Base-by-base conservation (phyloP, 345 rosid species). In the Cardamine resedifolia region DNA sequence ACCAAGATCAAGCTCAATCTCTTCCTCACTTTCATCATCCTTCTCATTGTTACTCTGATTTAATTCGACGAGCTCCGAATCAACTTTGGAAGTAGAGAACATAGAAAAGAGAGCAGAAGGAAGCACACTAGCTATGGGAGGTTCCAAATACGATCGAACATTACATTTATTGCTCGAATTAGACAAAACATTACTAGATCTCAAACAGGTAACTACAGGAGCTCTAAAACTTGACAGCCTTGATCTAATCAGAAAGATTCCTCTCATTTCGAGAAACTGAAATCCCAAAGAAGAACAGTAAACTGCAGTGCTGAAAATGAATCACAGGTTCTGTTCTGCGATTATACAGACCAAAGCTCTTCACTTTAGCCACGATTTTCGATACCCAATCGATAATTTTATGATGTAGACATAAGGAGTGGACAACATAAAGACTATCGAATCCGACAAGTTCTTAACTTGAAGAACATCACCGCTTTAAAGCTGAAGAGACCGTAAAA, bases 191-290 rank as follows among this genome's bases (percentile, higher is more conserved):
- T 21, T 11, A 31, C 34, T 31, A 39, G 50, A 71, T 77, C 76
- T 72, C 33, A 39, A 65, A 51, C 26, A 58, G 3, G 49, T 18
- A 16, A 58, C 11, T 41, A 34, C 48, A 49, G 63, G 20, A 77
- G 58, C 62, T 28, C 57, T 64, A 4, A 47, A 51, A 15, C 15
- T 41, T 18, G 66, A 64, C 0, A 77, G 15, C 30, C 72, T 77
- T 64, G 72, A 70, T 7, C 72, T 64, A 12, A 71, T 58, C 5
- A 65, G 57, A 65, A 65, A 64, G 62, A 58, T 49, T 71, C 80
- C 80, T 57, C 80, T 58, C 76, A 77, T 77, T 31, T 8, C 50
- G 8, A 39, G 34, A 68, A 53, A 15, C 24, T 2, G 18, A 55
- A n/a, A 33, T 18, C 15, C 36, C 7, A 44, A 45, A 57, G 31